Base-by-base conservation (phyloP, 495 filamentous ascomycete species). In the Venustampulla echinocandica region DNA sequence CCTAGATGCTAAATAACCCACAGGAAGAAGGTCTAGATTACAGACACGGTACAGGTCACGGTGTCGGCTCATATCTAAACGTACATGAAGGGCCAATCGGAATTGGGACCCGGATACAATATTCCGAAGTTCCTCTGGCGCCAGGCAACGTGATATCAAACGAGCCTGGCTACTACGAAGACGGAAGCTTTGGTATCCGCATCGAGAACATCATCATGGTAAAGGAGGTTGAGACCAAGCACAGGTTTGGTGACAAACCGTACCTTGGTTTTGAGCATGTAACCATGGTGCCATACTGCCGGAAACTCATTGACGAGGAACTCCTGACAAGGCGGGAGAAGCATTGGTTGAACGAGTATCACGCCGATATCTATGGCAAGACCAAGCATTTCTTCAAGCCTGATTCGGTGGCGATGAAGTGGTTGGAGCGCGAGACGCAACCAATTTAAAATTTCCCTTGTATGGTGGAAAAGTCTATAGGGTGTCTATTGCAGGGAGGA, bases 81-180 rank as follows among this genome's bases (percentile, higher is more conserved):
- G 93, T 99, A 2, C 93, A 99, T 64, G 93, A 99, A 63, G 93
- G 93, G 0, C 93, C 93, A 5, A 94, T 99, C 47, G 93, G 93
- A 17, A 88, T 99, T 42, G 93, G 93, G 15, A 95, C 88, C 4
- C 76, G 90, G 34, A 74, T 90, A 22, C 86, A 94, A 54, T 96
- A 90, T 61, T 81, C 85, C 7, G 93, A 99, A 54, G 92, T 97
- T 17, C 72, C 92, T 1, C 74, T 99, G 17, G 76, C 87, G 0
- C 70, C 82, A n/a, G 93, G 93, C 36, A 95, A 96, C 60, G 90
- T 97, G 34, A 77, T 96, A 49, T 95, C 89, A 3, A 82, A 95
- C 60, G 90, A 99, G 62, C 93, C 92, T 11, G 93, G 93, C 23
- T 99, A 89, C 68, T 99, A 99, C 66, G 93, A 97, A 65, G 93